Conservation (phyloP, 2,329 filamentous ascomycete genomes). For the Stenocarpella maydis region DNA sequence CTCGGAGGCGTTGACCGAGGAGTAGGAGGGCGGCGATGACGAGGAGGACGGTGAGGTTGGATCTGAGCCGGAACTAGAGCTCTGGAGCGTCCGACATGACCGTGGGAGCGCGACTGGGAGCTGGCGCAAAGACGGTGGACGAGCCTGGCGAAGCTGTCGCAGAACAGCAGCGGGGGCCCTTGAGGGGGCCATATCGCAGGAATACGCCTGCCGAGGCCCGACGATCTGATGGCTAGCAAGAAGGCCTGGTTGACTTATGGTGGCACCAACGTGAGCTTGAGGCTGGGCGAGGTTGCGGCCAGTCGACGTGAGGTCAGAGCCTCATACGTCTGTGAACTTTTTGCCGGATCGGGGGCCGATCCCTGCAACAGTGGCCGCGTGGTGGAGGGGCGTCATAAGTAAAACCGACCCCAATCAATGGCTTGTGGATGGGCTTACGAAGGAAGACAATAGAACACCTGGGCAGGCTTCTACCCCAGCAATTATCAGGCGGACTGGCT, state of each 20-base stretch:
- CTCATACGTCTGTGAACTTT: neutral
- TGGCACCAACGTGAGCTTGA: too few relatives aligned
- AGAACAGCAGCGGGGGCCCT: constrained; percentile 29
- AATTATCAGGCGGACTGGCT: neutral
- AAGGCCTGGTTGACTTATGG: too few relatives aligned
- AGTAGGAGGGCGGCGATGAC: constrained; percentile 49
- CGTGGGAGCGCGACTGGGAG: constrained; percentile 24
- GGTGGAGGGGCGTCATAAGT: constrained; percentile 8
- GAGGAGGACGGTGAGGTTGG: constrained; percentile 25
- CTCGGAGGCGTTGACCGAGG: constrained; percentile 87
- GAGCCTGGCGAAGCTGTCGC: constrained; percentile 23
- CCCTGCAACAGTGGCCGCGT: neutral
- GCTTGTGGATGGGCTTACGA: neutral
- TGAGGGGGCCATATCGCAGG: constrained; percentile 31
- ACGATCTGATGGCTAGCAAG: too few relatives aligned
- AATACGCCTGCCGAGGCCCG: too few relatives aligned
- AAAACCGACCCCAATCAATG: constrained; percentile 2
- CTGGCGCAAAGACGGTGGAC: constrained; percentile 2
- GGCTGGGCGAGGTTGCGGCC: too few relatives aligned
- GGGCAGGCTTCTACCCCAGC: neutral
- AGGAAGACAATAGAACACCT: neutral
- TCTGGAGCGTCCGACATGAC: constrained; percentile 19
- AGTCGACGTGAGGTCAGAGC: constrained; percentile 16
- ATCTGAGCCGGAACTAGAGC: neutral
- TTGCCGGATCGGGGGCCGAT: constrained; percentile 12